A percentile compares a stretch with the other conserved stretches of the same genome.
Conservation (phyloP, 208 protist species). For the Acanthamoeba healyi region DNA sequence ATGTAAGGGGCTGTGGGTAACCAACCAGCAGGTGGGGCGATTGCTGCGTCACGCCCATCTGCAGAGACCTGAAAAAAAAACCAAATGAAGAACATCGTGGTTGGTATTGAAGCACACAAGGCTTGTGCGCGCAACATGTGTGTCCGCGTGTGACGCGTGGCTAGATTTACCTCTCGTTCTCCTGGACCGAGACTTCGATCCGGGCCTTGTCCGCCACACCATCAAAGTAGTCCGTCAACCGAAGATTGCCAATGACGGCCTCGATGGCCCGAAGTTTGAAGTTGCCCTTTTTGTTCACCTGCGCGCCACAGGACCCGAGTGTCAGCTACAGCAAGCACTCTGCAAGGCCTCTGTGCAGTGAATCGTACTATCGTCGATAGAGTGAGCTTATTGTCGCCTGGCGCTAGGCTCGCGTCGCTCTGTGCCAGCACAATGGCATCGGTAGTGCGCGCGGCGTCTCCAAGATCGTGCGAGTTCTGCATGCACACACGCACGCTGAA, state of each 20-base stretch:
- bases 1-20: not conserved
- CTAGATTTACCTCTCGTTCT: not conserved
- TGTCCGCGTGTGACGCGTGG: too few species aligned
- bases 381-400: not conserved
- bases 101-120: too few species aligned
- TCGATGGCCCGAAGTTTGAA: constrained; percentile 9
- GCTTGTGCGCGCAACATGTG: too few species aligned
- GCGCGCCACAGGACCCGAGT: not conserved
- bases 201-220: not conserved
- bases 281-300: constrained; percentile 32
- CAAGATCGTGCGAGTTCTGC: not conserved
- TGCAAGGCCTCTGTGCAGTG: too few species aligned
- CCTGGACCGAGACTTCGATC: not conserved
- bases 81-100: too few species aligned
- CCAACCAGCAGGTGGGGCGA: not conserved
- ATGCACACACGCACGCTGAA: too few species aligned
- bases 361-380: not conserved
- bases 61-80: not conserved
- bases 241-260: not conserved
- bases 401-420: not conserved
- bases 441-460: not conserved
- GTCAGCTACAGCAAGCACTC: too few species aligned
- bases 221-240: constrained; percentile 15
- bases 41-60: not conserved
- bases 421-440: not conserved